A percentile compares a stretch with the other conserved stretches of the same genome.
Evolutionary conservation across 805 yeast species (phyloP).

Genomic region (Yarrowia keelungensis): DNA sequence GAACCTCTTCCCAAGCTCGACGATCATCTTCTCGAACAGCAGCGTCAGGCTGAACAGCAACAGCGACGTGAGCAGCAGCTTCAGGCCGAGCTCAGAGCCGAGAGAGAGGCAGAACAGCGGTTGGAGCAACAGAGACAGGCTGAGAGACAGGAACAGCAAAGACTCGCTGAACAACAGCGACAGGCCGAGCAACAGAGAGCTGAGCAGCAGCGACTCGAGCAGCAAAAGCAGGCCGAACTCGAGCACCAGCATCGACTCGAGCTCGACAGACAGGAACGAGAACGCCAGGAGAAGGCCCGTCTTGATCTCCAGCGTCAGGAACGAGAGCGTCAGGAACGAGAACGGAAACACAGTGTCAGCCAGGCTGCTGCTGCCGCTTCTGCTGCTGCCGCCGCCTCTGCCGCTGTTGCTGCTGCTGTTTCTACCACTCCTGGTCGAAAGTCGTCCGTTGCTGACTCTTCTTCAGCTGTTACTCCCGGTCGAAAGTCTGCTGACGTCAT

Average conservation of each 20-base stretch:
- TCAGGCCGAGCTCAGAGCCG: slow-evolving; percentile 2
- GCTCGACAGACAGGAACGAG: slow-evolving; percentile 20
- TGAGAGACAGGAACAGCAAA: slow-evolving; percentile 8
- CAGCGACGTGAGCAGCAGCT: slow-evolving; percentile 10
- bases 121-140: slow-evolving; percentile 24
- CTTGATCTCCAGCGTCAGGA: slow-evolving; percentile 13
- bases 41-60: not conserved
- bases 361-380: slow-evolving; percentile 16
- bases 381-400: slow-evolving; percentile 27
- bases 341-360: slow-evolving; percentile 1
- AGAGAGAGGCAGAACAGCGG: slow-evolving; percentile 15
- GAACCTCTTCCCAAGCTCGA: slow-evolving; percentile 17
- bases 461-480: not conserved
- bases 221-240: slow-evolving; percentile 12
- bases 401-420: slow-evolving; percentile 19
- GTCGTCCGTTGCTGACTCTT: not conserved
- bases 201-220: slow-evolving; percentile 13
- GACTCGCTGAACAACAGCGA: slow-evolving; percentile 4
- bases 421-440: slow-evolving; percentile 11
- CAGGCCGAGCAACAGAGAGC: not conserved
- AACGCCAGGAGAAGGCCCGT: slow-evolving; percentile 19
- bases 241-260: slow-evolving; percentile 24
- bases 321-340: slow-evolving; percentile 26
- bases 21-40: slow-evolving; percentile 4
- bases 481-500: slow-evolving; percentile 8